Evolutionary conservation across 1,284 basidiomycete species (phyloP).

Genomic region (Leccinum huronense): DNA sequence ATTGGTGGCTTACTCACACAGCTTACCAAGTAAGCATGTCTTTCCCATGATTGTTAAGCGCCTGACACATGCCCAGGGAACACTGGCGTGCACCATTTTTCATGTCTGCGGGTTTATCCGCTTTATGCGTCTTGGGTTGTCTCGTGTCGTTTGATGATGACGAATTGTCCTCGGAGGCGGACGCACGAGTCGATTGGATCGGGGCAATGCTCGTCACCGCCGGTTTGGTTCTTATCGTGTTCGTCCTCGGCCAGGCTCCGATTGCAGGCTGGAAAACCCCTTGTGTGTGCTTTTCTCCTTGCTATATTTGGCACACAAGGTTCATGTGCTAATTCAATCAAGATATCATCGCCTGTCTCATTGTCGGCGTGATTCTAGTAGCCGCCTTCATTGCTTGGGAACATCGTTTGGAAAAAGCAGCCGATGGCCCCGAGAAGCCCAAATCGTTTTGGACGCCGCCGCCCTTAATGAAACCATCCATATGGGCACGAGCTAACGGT

Average conservation of each 20-base stretch:
- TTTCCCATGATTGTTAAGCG: not conserved
- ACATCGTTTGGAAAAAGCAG: conserved; percentile 45
- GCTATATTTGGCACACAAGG: not conserved
- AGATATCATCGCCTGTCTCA: conserved; percentile 55
- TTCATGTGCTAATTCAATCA: conserved; percentile 10
- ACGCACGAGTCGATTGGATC: conserved; percentile 77
- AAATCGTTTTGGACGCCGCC: conserved; percentile 46
- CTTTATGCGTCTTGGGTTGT: conserved; percentile 50
- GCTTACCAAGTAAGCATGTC: conserved; percentile 43
- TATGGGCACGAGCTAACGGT: conserved; percentile 62
- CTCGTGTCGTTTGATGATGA: conserved; percentile 56
- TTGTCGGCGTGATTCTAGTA: conserved; percentile 57
- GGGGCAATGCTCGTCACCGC: conserved; percentile 74
- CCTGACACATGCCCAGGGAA: conserved; percentile 29
- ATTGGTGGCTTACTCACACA: conserved; percentile 73
- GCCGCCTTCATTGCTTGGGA: conserved; percentile 63
- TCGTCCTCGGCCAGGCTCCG: conserved; percentile 75
- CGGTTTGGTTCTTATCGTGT: conserved; percentile 77
- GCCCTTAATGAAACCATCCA: conserved; percentile 60
- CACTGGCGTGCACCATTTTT: conserved; percentile 65
- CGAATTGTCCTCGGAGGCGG: conserved; percentile 43
- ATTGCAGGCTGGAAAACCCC: conserved; percentile 72
- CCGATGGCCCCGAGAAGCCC: conserved; percentile 19
- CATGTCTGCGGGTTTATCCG: conserved; percentile 53
- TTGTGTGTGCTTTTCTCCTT: conserved; percentile 46